These are phyloP conservation scores for Rugiboletus extremiorientalis DNA, from an alignment of 1,284 basidiomycete species.

Conservation along the genomic window DNA sequence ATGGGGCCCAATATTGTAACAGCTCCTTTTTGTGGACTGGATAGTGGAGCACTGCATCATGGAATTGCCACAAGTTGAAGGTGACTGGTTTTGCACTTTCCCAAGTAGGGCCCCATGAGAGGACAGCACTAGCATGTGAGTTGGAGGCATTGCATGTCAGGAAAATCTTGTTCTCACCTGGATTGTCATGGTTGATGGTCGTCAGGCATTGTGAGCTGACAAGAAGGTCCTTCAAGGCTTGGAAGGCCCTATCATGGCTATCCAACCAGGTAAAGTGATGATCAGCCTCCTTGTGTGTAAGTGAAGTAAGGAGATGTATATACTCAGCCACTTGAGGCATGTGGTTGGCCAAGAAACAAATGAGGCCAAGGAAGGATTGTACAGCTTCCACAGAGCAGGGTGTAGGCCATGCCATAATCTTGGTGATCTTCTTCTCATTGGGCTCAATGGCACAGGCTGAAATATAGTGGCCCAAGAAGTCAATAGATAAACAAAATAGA, in stretches of 20 bases:
- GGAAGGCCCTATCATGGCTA: not conserved
- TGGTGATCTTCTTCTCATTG: not conserved
- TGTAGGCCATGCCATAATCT: conserved; percentile 32
- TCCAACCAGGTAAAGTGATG: not conserved
- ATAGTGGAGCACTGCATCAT: not conserved
- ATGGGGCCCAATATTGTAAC: too few species aligned
- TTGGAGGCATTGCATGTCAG: not conserved
- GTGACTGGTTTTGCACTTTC: not conserved
- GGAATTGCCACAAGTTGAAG: not conserved
- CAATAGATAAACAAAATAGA: not conserved
- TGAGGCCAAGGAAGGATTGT: not conserved
- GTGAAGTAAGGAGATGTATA: conserved; percentile 7
- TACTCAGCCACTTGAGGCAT: not conserved
- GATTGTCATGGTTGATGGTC: not conserved
- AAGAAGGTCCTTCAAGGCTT: not conserved
- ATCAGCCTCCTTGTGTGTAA: not conserved
- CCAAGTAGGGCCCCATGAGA: not conserved
- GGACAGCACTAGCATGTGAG: not conserved
- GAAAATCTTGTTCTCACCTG: not conserved
- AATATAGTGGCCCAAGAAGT: not conserved
- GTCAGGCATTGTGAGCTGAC: not conserved
- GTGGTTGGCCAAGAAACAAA: not conserved
- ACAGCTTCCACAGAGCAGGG: not conserved
- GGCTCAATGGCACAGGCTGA: not conserved
- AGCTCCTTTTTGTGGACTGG: not conserved